Evolutionary conservation across 805 yeast species (phyloP).

Genomic region (Candida dajiaensis): DNA sequence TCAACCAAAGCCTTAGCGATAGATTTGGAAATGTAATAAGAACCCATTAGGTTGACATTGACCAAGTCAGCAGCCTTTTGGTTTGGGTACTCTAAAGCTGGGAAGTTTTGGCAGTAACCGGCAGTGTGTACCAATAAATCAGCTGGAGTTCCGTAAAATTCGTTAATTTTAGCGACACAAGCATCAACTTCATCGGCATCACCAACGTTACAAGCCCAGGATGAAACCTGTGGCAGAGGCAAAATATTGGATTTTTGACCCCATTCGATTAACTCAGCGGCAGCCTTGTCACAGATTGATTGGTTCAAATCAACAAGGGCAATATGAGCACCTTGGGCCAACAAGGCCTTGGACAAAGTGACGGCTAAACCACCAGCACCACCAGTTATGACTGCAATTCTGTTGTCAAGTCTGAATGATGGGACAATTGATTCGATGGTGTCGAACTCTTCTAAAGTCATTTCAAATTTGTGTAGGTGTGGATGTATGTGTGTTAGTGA

Average conservation of each 20-base stretch:
- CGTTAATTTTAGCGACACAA: slow-evolving; percentile 46
- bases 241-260: slow-evolving; percentile 29
- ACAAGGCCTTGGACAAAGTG: slow-evolving; percentile 56
- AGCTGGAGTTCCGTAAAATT: slow-evolving; percentile 55
- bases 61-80: slow-evolving; percentile 60
- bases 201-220: slow-evolving; percentile 73
- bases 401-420: slow-evolving; percentile 60
- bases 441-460: slow-evolving; percentile 16
- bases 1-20: slow-evolving; percentile 63
- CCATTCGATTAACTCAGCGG: slow-evolving; percentile 43
- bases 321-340: slow-evolving; percentile 72
- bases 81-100: slow-evolving; percentile 74
- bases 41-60: slow-evolving; percentile 69
- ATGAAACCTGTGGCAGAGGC: slow-evolving; percentile 36
- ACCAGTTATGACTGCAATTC: slow-evolving; percentile 70
- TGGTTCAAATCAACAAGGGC: slow-evolving; percentile 67
- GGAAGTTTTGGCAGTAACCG: slow-evolving; percentile 78
- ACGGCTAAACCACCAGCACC: slow-evolving; percentile 77
- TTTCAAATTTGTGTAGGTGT: background rate
- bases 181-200: slow-evolving; percentile 53
- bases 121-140: slow-evolving; percentile 71
- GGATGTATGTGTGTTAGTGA: background rate
- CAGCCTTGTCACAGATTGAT: slow-evolving; percentile 54
- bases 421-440: slow-evolving; percentile 36
- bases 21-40: slow-evolving; percentile 68